A percentile compares a stretch with the other conserved stretches of the same genome.
Conservation (phyloP, 1,284 basidiomycete genomes). For the Trichosporon ovoides region DNA sequence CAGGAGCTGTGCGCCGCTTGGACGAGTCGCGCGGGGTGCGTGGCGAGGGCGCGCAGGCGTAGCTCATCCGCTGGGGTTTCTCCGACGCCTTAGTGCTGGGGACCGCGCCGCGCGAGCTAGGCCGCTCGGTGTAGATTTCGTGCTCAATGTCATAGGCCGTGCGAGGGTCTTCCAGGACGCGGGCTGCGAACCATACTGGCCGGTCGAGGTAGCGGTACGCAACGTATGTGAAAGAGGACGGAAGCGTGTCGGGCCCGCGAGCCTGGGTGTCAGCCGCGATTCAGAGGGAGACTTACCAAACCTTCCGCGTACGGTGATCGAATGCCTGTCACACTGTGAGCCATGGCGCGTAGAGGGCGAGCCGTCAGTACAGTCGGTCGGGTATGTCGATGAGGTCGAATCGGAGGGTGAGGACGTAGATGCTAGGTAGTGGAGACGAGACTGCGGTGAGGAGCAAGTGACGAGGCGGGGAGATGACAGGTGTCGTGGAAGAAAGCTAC, state of each 20-base stretch:
- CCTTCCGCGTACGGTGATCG: neutral
- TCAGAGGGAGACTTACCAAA: neutral
- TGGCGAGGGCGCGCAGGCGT: neutral
- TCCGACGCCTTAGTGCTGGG: neutral
- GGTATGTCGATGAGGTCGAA: too few relatives aligned
- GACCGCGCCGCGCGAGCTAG: neutral
- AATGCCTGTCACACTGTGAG: neutral
- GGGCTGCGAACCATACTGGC: neutral
- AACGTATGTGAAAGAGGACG: neutral
- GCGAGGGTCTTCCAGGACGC: neutral
- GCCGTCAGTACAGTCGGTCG: too few relatives aligned
- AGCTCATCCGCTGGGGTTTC: neutral
- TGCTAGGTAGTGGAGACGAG: too few relatives aligned
- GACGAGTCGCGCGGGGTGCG: neutral
- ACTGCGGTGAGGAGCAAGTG: too few relatives aligned
- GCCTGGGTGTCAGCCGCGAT: neutral
- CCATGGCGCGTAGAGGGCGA: too few relatives aligned
- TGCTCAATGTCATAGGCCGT: neutral
- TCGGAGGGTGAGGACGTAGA: too few relatives aligned
- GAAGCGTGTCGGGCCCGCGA: neutral
- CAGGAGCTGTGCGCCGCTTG: neutral
- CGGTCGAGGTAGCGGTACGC: neutral
- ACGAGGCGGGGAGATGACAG: too few relatives aligned
- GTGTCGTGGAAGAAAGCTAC: too few relatives aligned
- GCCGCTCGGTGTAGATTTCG: neutral